Base-by-base conservation (phyloP, 805 yeast genomes). In the Starmerella apis region DNA sequence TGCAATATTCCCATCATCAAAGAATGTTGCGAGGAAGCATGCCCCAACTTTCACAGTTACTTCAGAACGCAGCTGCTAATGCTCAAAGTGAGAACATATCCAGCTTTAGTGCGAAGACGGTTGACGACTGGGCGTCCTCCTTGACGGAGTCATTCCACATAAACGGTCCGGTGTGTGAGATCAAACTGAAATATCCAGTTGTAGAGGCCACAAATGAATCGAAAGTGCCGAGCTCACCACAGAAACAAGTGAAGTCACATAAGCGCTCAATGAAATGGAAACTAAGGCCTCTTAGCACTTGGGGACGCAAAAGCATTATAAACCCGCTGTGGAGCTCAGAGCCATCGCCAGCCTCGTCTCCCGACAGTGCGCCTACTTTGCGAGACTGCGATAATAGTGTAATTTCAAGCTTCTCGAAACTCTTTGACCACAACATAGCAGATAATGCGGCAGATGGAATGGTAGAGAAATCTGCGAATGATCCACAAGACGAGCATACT, bases 51-150 rank as follows among this genome's bases (percentile, higher is more conserved):
- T 30, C 44, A 14, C 22, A 33, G 36, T 35, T 51, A 14, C 43
- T 51, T 49, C 55, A 54, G 41, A 47, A 24, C 4, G 56, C 56
- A 1, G 47, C 48, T 8, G 35, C 32, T 10, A 47, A 35, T 16
- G 46, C 38, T 7, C 20, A 24, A 23, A 36, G 25, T 18, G 30
- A 33, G 39, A 33, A 31, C 19, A 5, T 24, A 19, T 14, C 23
- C 14, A n/a, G 10, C 27, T n/a, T 27, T 14, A 45, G 48, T 6
- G 10, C 19, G 7, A 39, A 47, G 43, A 45, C 54, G n/a, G 43
- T 53, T 3, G 39, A 32, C 4, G 54, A 50, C 20, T 50, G 48
- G 51, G 18, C 36, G 3, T n/a, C 39, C 8, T 42, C 56, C 4
- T 30, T 53, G 20, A 50, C 48, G 23, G 4, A 41, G 5, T 46